Percentiles rank a stretch among this genome's conserved stretches.
These are phyloP conservation scores for Colletotrichum camelliae DNA, from an alignment of 2,329 filamentous ascomycete genomes.

Conservation along the genomic window DNA sequence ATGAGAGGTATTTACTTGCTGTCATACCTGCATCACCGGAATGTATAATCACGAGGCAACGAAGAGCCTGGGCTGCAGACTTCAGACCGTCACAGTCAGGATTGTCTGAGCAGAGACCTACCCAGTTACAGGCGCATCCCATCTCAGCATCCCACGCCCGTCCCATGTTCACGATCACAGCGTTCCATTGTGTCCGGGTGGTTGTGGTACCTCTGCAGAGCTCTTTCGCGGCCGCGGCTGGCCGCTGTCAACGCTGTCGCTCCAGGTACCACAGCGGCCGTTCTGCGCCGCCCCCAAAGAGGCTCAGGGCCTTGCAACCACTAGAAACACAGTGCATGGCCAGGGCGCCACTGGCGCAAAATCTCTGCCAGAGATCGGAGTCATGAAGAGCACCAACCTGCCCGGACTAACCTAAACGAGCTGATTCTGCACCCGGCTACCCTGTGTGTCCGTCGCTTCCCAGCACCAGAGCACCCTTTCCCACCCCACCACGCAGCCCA, in stretches of 20 bases:
- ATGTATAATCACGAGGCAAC: slow-evolving; percentile 1
- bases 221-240: background rate
- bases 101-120: background rate
- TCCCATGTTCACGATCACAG: background rate
- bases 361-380: slow-evolving; percentile 10
- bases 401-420: slow-evolving; percentile 7
- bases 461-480: background rate
- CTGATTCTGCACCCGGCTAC: background rate
- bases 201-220: background rate
- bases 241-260: background rate
- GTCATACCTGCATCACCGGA: background rate
- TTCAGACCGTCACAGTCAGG: background rate
- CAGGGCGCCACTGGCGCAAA: slow-evolving; percentile 4
- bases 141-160: background rate
- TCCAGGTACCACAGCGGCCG: background rate
- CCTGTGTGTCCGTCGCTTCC: background rate
- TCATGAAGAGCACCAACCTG: slow-evolving; percentile 2
- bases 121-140: slow-evolving; percentile 1
- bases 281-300: background rate
- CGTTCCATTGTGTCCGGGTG: background rate
- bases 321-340: slow-evolving; percentile 6
- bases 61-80: background rate
- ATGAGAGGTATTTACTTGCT: slow-evolving; percentile 7
- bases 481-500: slow-evolving; percentile 10
- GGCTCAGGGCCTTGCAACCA: slow-evolving; percentile 8